Percentiles rank a stretch among this genome's conserved stretches.
phyloP scores from a whole-genome alignment of 352 stramenopile species.

The Phytopythium helicoides region DNA sequence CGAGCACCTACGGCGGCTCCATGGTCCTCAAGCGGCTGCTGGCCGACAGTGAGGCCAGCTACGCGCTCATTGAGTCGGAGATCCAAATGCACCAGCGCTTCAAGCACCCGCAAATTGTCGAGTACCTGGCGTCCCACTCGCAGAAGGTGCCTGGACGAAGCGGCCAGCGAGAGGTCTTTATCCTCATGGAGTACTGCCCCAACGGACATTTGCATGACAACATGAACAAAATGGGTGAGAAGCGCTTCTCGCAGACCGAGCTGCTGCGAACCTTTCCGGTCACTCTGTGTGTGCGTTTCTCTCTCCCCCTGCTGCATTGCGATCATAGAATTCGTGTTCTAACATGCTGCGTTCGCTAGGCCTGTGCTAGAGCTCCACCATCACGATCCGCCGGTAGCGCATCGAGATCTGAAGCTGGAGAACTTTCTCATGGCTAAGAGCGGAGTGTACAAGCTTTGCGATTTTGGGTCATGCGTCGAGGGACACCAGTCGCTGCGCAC shows the following conservation, averaged over 20 bases:
- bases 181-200: slow-evolving; percentile 97
- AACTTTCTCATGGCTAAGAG: slow-evolving; percentile 94
- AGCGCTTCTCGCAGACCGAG: slow-evolving; percentile 66
- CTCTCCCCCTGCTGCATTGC: slow-evolving; percentile 4
- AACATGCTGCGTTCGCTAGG: no score
- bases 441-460: slow-evolving; percentile 93
- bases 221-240: slow-evolving; percentile 85
- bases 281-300: slow-evolving; percentile 64
- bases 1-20: slow-evolving; percentile 21
- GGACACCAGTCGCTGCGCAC: slow-evolving; percentile 72
- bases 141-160: slow-evolving; percentile 24
- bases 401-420: slow-evolving; percentile 97
- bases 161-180: slow-evolving; percentile 87
- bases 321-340: background rate
- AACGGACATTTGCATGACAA: slow-evolving; percentile 93
- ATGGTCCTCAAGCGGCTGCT: slow-evolving; percentile 79
- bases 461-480: slow-evolving; percentile 93
- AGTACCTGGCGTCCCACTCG: slow-evolving; percentile 59
- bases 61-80: slow-evolving; percentile 60
- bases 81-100: slow-evolving; percentile 76
- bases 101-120: slow-evolving; percentile 60
- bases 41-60: slow-evolving; percentile 62
- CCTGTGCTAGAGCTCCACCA: slow-evolving; percentile 60
- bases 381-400: slow-evolving; percentile 90
- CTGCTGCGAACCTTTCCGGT: slow-evolving; percentile 62